These are phyloP conservation scores for Alternaria gansuensis DNA, from an alignment of 2,329 filamentous ascomycete genomes.

Conservation along the genomic window DNA sequence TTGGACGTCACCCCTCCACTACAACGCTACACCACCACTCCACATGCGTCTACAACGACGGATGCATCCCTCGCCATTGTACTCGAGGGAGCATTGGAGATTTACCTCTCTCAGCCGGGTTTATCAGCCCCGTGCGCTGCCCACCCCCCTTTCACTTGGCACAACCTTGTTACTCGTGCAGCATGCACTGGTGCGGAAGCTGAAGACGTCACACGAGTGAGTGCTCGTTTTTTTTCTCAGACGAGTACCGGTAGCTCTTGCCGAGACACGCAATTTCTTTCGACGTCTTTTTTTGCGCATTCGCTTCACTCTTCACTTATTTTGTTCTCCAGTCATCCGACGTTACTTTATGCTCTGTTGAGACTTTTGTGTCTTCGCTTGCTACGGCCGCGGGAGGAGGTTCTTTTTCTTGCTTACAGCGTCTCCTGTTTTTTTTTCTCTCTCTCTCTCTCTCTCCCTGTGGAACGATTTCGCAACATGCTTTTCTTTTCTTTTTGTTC, in stretches of 20 bases:
- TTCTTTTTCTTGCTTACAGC: background rate
- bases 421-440: background rate
- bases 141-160: background rate
- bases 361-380: background rate
- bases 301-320: background rate
- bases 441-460: background rate
- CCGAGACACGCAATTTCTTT: background rate
- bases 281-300: background rate
- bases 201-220: background rate
- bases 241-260: too few species aligned
- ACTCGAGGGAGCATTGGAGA: background rate
- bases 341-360: background rate
- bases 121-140: background rate
- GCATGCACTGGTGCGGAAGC: background rate
- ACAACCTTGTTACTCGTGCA: background rate
- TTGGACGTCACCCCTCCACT: background rate
- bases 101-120: background rate
- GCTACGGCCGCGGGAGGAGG: background rate
- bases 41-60: background rate
- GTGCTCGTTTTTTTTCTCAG: background rate
- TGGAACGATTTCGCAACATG: background rate
- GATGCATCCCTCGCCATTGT: background rate
- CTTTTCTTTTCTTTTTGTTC: background rate
- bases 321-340: background rate
- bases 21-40: background rate